Evolutionary conservation across 2,329 filamentous ascomycete species (phyloP), one percentile per base, ranked within the genome.

Genomic region (Apiospora aurea): DNA sequence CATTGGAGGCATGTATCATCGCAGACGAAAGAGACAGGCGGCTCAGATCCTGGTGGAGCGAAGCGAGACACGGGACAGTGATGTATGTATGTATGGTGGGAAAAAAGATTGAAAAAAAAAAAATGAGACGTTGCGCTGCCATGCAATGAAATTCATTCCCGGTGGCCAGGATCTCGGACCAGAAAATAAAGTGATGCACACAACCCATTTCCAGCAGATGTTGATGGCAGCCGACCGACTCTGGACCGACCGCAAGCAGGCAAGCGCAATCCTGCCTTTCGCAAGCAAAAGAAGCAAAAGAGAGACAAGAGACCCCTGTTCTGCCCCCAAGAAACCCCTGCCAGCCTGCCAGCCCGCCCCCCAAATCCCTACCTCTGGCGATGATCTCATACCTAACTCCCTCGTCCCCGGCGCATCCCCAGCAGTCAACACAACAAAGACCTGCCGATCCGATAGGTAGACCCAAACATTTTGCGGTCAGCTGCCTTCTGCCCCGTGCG

Each of bases 241-340:
- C 26, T 29, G 5, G 34, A 38, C 34, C 34, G 34, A 38, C 34
- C 34, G 34, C 34, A 38, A 38, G 34, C 34, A 38, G 34, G 57
- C 57, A 64, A 64, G 34, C 57, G 57, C 34, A 38, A 64, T 64
- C 21, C 57, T 64, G 34, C 57, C 13, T 64, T 21, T 29, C 34
- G 34, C 34, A 38, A 38, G 53, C 29, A 61, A 11, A 7, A 49
- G 46, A 38, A 38, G 53, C 29, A 61, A 11, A 7, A 49, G 46
- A 61, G 53, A 41, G 18, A 49, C 2, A 7, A 49, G 46, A 61
- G 53, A 41, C 57, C 57, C 57, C 34, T 64, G 57, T 24, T 49
- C 46, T n/a, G 10, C 21, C 21, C 18, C 18, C 41, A n/a, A 18
- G 24, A 64, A 21, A 34, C 57, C 57, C 18, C 18, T 16, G 18